These are phyloP conservation scores for Plasmodium cynomolgi DNA, from an alignment of 169 alveolate species.

Conservation along the genomic window DNA sequence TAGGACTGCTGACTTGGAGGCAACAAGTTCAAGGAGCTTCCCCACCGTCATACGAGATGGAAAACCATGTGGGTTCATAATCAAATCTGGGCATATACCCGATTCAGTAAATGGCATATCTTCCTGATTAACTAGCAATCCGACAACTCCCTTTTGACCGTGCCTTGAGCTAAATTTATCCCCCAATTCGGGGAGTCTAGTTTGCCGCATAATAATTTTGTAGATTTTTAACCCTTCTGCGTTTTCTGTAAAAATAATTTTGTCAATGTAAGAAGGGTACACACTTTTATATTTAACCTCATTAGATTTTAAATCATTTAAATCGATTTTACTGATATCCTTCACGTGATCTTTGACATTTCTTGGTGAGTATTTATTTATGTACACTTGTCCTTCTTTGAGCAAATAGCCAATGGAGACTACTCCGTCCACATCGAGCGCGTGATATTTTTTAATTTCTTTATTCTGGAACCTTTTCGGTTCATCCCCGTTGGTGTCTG, in stretches of 20 bases:
- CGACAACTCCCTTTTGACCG: slow-evolving; percentile 99
- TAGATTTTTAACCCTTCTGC: slow-evolving; percentile 92
- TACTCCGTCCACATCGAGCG: slow-evolving; percentile 95
- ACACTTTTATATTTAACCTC: slow-evolving; percentile 81
- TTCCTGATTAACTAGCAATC: slow-evolving; percentile 97
- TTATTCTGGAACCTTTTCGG: background rate
- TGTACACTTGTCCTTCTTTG: slow-evolving; percentile 92
- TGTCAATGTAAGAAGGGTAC: slow-evolving; percentile 92
- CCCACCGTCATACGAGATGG: slow-evolving; percentile 99
- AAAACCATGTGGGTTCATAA: slow-evolving; percentile 99
- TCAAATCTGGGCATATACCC: slow-evolving; percentile 99
- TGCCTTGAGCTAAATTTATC: slow-evolving; percentile 99
- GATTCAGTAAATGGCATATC: slow-evolving; percentile 98
- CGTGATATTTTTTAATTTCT: slow-evolving; percentile 67
- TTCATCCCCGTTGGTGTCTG: background rate
- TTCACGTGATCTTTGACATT: slow-evolving; percentile 81
- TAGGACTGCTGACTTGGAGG: slow-evolving; percentile 96
- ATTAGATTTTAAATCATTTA: slow-evolving; percentile 75
- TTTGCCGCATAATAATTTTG: slow-evolving; percentile 94
- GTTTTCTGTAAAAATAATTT: slow-evolving; percentile 94
- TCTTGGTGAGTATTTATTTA: slow-evolving; percentile 90
- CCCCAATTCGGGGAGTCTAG: slow-evolving; percentile 98
- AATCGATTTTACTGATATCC: slow-evolving; percentile 76
- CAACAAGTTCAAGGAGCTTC: slow-evolving; percentile 96
- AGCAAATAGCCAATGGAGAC: slow-evolving; percentile 93